Conservation (phyloP, 2,329 filamentous ascomycete genomes). For the Drechslerella dactyloides region DNA sequence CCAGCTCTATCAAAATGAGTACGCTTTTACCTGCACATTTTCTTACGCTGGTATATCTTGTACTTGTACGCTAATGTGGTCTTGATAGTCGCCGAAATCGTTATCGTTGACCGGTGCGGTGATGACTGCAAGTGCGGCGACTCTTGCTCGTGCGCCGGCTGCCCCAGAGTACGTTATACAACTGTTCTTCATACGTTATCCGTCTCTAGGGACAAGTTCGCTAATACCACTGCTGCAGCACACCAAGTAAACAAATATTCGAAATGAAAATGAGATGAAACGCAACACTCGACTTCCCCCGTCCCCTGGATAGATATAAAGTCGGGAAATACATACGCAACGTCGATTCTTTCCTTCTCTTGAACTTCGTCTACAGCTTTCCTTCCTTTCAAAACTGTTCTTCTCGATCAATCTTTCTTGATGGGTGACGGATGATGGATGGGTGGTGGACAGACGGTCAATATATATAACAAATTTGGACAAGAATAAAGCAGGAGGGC, state of each 20-base stretch:
- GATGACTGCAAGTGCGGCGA: slow-evolving; percentile 38
- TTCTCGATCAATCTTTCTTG: no score
- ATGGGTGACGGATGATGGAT: no score
- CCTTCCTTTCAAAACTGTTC: no score
- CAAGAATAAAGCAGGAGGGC: no score
- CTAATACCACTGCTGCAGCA: slow-evolving; percentile 17
- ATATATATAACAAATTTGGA: no score
- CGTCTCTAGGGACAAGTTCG: neutral
- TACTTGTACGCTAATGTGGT: slow-evolving; percentile 1
- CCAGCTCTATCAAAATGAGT: slow-evolving; percentile 50
- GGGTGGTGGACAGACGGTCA: no score
- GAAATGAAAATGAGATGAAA: no score
- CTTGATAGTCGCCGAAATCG: slow-evolving; percentile 36
- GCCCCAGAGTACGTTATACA: slow-evolving; percentile 31
- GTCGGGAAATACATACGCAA: no score
- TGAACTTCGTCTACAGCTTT: no score
- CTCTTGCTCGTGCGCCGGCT: slow-evolving; percentile 35
- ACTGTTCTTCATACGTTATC: neutral
- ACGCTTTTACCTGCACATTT: slow-evolving; percentile 2
- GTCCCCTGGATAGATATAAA: no score
- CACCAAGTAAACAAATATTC: slow-evolving; percentile 33
- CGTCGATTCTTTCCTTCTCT: no score
- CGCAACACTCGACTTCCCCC: slow-evolving; percentile 5
- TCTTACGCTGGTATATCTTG: no score
- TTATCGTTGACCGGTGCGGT: slow-evolving; percentile 43